A percentile compares a stretch with the other conserved stretches of the same genome.
These are phyloP conservation scores for Rubus idaeus DNA, from an alignment of 306 rosid species.

Conservation along the genomic window DNA sequence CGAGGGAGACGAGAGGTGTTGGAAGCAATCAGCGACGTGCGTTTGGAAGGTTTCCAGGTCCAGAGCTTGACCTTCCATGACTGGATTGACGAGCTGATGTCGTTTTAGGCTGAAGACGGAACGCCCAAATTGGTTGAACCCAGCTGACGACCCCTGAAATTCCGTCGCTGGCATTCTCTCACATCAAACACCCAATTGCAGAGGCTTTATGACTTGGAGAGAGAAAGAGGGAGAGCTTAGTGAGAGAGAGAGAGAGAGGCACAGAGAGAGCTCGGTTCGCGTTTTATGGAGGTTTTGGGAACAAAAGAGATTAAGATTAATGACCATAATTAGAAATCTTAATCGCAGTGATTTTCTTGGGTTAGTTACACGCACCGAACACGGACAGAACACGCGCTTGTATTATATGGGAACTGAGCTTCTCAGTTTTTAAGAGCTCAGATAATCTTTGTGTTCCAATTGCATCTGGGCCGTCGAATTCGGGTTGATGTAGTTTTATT, in stretches of 20 bases:
- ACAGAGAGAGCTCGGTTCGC: slow-evolving; percentile 26
- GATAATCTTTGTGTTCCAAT: background rate
- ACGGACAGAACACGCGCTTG: slow-evolving; percentile 38
- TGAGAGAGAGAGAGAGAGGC: slow-evolving; percentile 4
- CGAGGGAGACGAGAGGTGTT: slow-evolving; percentile 36
- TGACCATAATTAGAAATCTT: background rate
- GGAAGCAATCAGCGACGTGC: slow-evolving; percentile 49
- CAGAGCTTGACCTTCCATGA: slow-evolving; percentile 21
- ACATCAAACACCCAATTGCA: background rate
- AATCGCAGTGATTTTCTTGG: background rate
- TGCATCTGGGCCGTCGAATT: slow-evolving; percentile 27
- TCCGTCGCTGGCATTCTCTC: slow-evolving; percentile 69
- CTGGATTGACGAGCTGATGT: slow-evolving; percentile 9
- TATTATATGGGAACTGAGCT: too few species aligned
- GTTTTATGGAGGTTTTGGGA: slow-evolving; percentile 40
- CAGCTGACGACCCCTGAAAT: slow-evolving; percentile 58
- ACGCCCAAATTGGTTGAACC: slow-evolving; percentile 54
- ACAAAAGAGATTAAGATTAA: slow-evolving; percentile 4
- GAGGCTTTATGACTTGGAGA: background rate
- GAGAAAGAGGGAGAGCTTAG: background rate
- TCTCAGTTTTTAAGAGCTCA: too few species aligned
- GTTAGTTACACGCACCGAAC: slow-evolving; percentile 8
- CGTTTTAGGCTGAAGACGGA: slow-evolving; percentile 50
- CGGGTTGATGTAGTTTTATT: background rate
- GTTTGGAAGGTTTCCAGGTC: slow-evolving; percentile 71